Base-by-base conservation (phyloP, 164 flowering plant species). In the Akebia trifoliata region DNA sequence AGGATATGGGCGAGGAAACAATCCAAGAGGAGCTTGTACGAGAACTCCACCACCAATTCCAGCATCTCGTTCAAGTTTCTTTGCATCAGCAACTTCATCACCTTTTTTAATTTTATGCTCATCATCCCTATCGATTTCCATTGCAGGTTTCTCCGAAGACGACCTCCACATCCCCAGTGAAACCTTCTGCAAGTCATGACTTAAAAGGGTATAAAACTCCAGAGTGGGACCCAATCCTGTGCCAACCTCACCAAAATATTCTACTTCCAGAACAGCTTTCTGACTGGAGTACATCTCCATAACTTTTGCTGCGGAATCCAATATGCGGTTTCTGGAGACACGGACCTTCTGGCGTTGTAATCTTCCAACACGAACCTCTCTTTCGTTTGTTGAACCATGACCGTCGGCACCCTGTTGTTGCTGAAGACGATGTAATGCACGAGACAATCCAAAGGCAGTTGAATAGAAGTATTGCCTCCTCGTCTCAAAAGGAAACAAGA, bases 281-380 rank as follows among this genome's bases (percentile, higher is more conserved):
- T 90, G 96, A 67, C 96, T 88, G 24, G 93, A 90, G 69, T 90
- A 90, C 96, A 94, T 84, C 75, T 90, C 99, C 97, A 94, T 90
- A 32, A 94, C 99, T 72, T 94, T 87, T 18, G 82, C 85, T 54
- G 99, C 99, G 58, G 99, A 94, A 72, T 94, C 99, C 66, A 94
- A 72, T 44, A 94, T 86, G 24, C 95, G 87, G 48, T 81, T 88
- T 52, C 99, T 72, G 4, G 97, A 86, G 32, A 94, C 99, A 66
- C 97, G 93, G 40, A 94, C 97, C 63, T 94, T 94, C 70, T 94
- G 97, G 24, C 97, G 90, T 62, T 87, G 90, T 46, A 90, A 70
- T 63, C 97, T 81, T 57, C 96, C 88, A 68, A 94, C 82, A 36
- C 97, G 81, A 8, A 83, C 81, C 70, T 88, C 96, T 74, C 99